Evolutionary conservation across 257 asterid genomes (phyloP).

Genomic region (Solanum bulbocastanum): DNA sequence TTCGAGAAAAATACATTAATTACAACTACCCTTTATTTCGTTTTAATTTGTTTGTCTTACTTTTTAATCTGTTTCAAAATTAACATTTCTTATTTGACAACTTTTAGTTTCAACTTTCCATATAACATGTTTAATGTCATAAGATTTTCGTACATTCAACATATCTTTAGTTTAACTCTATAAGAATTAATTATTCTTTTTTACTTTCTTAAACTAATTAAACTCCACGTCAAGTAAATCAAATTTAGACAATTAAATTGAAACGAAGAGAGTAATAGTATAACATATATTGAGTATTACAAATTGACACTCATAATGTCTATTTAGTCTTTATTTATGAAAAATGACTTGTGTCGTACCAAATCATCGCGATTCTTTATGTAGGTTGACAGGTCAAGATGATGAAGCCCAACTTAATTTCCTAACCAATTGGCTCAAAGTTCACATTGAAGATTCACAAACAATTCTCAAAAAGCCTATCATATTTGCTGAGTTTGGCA

Average conservation of each 20-base stretch:
- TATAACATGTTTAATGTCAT: neutral
- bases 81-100: neutral
- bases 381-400: slow-evolving; percentile 32
- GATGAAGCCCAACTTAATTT: slow-evolving; percentile 44
- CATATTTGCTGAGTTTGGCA: slow-evolving; percentile 54
- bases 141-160: too few relatives aligned
- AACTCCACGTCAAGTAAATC: neutral
- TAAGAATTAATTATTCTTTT: too few relatives aligned
- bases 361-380: neutral
- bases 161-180: neutral
- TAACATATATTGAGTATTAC: neutral
- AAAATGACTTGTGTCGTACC: neutral
- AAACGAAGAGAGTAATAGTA: neutral
- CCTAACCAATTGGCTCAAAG: slow-evolving; percentile 36
- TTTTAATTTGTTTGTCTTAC: neutral
- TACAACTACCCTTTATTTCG: neutral
- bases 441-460: slow-evolving; percentile 48
- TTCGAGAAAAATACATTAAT: neutral
- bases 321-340: neutral
- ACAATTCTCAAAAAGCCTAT: slow-evolving; percentile 40
- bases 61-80: too few relatives aligned
- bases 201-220: too few relatives aligned
- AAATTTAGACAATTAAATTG: too few relatives aligned
- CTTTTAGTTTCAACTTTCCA: too few relatives aligned
- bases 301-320: neutral